These are phyloP conservation scores for Solanum chmielewskii DNA, from an alignment of 257 asterid genomes.

Conservation along the genomic window DNA sequence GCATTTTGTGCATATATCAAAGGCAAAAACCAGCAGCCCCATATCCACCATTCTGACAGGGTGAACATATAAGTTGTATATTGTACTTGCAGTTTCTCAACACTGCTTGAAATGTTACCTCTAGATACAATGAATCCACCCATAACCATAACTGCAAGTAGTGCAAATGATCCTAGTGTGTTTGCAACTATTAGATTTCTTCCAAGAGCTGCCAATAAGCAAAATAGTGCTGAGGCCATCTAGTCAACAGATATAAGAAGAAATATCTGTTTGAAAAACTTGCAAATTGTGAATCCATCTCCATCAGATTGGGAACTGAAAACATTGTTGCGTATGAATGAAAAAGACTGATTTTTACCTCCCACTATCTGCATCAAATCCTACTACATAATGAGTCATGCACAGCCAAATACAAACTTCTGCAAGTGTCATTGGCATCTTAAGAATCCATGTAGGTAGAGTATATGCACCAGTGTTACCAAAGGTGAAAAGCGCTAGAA, in stretches of 20 bases:
- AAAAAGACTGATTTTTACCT: slow-evolving; percentile 6
- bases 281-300: neutral
- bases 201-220: neutral
- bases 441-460: slow-evolving; percentile 34
- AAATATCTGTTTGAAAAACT: neutral
- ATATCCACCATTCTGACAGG: slow-evolving; percentile 6
- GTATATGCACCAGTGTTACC: slow-evolving; percentile 1
- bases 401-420: slow-evolving; percentile 18
- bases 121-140: slow-evolving; percentile 7
- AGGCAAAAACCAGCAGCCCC: slow-evolving; percentile 21
- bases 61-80: neutral
- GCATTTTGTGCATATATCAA: slow-evolving; percentile 22
- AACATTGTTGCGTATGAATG: neutral
- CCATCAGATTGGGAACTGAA: neutral
- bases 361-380: slow-evolving; percentile 31
- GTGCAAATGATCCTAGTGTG: neutral
- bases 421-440: slow-evolving; percentile 28
- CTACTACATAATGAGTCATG: slow-evolving; percentile 34
- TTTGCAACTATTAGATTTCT: slow-evolving; percentile 1
- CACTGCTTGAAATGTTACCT: neutral
- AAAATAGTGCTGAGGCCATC: neutral
- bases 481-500: too few species aligned
- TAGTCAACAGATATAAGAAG: neutral
- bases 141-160: neutral
- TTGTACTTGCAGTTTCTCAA: neutral